Evolutionary conservation across 2,329 filamentous ascomycete species (phyloP), one percentile per base, ranked within the genome.

Genomic region (Elsinoe batatas): DNA sequence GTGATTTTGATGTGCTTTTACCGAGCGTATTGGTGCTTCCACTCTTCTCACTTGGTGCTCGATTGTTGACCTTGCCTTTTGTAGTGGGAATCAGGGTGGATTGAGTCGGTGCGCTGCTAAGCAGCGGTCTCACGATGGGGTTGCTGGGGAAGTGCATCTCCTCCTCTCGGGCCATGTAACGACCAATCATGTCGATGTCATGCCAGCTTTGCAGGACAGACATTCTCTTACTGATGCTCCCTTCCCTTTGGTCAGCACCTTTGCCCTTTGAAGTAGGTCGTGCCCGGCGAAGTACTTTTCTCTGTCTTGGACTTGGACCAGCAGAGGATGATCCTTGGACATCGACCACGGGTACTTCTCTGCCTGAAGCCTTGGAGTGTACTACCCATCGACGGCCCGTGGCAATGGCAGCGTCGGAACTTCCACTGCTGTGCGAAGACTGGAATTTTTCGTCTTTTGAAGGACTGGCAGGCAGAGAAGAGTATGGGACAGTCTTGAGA

Each of bases 321-420:
- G 58, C 57, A 51, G 57, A 49, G 3, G 49, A 10, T 54, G 47
- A 49, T 18, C 57, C 47, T 37, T 58, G 54, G 2, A 57, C 56
- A n/a, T 59, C 58, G n/a, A 59, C 57, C 40, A 59, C 47, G 12
- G 57, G 55, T 7, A 57, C 47, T 17, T 51, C 47, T 20, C 30
- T 7, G 51, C 38, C 38, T 53, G 15, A 32, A 17, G 53, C 32
- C 42, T 54, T 54, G 12, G 33, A 42, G 8, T 43, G 30, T 17
- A 55, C 53, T 13, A 51, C 35, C 47, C 47, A 51, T 20, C 35
- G n/a, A 8, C 47, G 32, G 11, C 47, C 47, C 11, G 47, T 51
- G 22, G 47, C 32, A 11, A 51, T 51, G 18, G 47, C 47, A 5
- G 47, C 32, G 15, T 51, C 47, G 26, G 26, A 35, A 33, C 47